A percentile compares a stretch with the other conserved stretches of the same genome.
Conservation (phyloP, 768 basidiomycete genomes). For the Xanthoconium purpureum region DNA sequence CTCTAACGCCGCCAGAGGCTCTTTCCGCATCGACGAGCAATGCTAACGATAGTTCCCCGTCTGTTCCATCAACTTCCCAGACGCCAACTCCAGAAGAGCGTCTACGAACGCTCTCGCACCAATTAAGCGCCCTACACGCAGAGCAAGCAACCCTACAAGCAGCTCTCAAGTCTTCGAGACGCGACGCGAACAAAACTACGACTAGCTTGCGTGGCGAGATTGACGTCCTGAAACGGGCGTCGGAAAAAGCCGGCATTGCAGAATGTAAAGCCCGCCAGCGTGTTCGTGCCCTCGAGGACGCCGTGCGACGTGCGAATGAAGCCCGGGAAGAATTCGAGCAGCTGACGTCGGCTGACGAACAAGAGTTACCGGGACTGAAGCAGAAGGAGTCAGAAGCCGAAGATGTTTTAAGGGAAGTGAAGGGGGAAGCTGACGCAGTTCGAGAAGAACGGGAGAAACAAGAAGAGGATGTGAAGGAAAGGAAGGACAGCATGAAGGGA, state of each 20-base stretch:
- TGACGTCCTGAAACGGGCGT: conserved; percentile 75
- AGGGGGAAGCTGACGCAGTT: conserved; percentile 43
- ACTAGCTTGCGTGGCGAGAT: conserved; percentile 81
- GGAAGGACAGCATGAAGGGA: conserved; percentile 50
- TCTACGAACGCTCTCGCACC: conserved; percentile 60
- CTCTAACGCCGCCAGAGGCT: conserved; percentile 8
- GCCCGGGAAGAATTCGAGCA: conserved; percentile 46
- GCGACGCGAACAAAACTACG: conserved; percentile 81
- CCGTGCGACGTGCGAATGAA: conserved; percentile 73
- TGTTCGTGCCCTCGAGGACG: conserved; percentile 83
- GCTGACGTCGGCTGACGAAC: conserved; percentile 37
- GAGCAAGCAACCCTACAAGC: conserved; percentile 68
- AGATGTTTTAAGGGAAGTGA: conserved; percentile 38
- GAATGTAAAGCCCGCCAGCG: conserved; percentile 87
- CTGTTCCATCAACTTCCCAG: conserved; percentile 26
- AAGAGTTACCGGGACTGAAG: conserved; percentile 38
- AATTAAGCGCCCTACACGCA: conserved; percentile 55
- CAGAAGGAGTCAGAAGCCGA: conserved; percentile 43
- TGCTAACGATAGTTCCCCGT: conserved; percentile 11
- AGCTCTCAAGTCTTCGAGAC: conserved; percentile 72
- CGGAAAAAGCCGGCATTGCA: conserved; percentile 70
- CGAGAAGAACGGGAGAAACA: conserved; percentile 45
- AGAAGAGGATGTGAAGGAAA: conserved; percentile 50
- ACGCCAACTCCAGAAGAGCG: conserved; percentile 61
- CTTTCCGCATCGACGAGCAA: conserved; percentile 30